Conservation (phyloP, 352 stramenopile genomes). For the Globisporangium camurandrum region DNA sequence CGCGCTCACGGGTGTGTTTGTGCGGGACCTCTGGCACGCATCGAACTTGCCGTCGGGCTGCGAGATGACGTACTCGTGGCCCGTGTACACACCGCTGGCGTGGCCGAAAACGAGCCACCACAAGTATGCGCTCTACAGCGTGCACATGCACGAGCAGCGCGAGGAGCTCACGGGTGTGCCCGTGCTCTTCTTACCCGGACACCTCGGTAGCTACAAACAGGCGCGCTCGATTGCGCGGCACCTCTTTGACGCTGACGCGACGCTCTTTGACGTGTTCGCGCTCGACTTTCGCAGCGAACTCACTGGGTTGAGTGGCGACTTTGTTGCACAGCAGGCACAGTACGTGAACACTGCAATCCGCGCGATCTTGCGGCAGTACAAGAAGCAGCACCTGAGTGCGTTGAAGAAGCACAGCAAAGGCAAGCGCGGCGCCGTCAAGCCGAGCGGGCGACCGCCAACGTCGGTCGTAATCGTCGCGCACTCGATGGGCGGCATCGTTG, state of each 20-base stretch:
- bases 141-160: slow-evolving; percentile 58
- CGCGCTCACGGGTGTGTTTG: slow-evolving; percentile 20
- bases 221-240: slow-evolving; percentile 69
- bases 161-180: slow-evolving; percentile 50
- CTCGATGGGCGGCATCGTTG: slow-evolving; percentile 80
- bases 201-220: slow-evolving; percentile 84
- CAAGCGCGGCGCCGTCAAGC: slow-evolving; percentile 2
- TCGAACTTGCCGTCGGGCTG: slow-evolving; percentile 34
- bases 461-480: slow-evolving; percentile 76
- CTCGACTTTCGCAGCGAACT: slow-evolving; percentile 72
- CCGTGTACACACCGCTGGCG: slow-evolving; percentile 58
- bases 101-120: slow-evolving; percentile 28
- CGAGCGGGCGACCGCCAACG: slow-evolving; percentile 21
- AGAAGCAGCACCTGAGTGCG: slow-evolving; percentile 25
- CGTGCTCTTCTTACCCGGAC: slow-evolving; percentile 76
- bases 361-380: slow-evolving; percentile 68
- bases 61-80: slow-evolving; percentile 84
- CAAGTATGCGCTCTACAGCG: slow-evolving; percentile 62
- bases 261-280: slow-evolving; percentile 74
- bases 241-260: slow-evolving; percentile 44
- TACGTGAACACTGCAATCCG: slow-evolving; percentile 73
- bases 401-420: slow-evolving; percentile 12
- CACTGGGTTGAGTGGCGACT: slow-evolving; percentile 60
- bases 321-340: slow-evolving; percentile 57
- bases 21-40: slow-evolving; percentile 32